Conservation (phyloP, 1,139 yeast species). For the Suhomyces coccinellae region DNA sequence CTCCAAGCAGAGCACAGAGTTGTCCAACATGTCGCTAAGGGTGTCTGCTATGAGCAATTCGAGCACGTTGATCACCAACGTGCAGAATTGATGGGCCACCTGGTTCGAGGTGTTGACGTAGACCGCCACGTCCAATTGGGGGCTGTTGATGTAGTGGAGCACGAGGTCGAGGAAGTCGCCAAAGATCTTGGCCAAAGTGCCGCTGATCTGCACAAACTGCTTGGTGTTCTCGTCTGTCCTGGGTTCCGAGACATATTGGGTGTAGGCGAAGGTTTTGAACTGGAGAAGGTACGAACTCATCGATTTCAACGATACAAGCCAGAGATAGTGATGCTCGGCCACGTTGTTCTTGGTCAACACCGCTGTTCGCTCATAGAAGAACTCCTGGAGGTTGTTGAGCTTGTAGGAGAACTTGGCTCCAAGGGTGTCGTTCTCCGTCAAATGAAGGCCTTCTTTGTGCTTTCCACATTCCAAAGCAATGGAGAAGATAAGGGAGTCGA, state of each 20-base stretch:
- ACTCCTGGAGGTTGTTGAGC: slow-evolving; percentile 24
- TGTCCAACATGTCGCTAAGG: slow-evolving; percentile 8
- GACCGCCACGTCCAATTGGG: slow-evolving; percentile 3
- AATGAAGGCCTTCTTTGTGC: slow-evolving; percentile 1
- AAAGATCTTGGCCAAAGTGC: slow-evolving; percentile 15
- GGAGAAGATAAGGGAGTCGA: slow-evolving; percentile 6
- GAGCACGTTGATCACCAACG: slow-evolving; percentile 16
- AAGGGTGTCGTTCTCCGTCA: slow-evolving; percentile 1
- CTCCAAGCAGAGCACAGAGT: slow-evolving; percentile 10
- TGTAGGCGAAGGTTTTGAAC: slow-evolving; percentile 14
- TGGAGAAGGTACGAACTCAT: slow-evolving; percentile 14
- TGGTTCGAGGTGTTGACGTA: neutral
- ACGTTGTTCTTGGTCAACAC: slow-evolving; percentile 16
- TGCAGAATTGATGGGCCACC: slow-evolving; percentile 6
- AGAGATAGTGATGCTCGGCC: slow-evolving; percentile 19
- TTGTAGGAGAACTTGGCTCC: slow-evolving; percentile 12
- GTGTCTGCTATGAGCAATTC: slow-evolving; percentile 20
- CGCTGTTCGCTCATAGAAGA: slow-evolving; percentile 19
- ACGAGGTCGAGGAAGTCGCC: slow-evolving; percentile 14
- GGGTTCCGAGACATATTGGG: slow-evolving; percentile 8
- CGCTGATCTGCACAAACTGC: slow-evolving; percentile 1
- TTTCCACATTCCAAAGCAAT: slow-evolving; percentile 6
- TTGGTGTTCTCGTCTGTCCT: slow-evolving; percentile 8
- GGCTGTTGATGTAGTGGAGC: slow-evolving; percentile 4
- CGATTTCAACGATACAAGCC: slow-evolving; percentile 22